phyloP scores from a whole-genome alignment of 2,329 filamentous ascomycete species.

The Periconia sp. region DNA sequence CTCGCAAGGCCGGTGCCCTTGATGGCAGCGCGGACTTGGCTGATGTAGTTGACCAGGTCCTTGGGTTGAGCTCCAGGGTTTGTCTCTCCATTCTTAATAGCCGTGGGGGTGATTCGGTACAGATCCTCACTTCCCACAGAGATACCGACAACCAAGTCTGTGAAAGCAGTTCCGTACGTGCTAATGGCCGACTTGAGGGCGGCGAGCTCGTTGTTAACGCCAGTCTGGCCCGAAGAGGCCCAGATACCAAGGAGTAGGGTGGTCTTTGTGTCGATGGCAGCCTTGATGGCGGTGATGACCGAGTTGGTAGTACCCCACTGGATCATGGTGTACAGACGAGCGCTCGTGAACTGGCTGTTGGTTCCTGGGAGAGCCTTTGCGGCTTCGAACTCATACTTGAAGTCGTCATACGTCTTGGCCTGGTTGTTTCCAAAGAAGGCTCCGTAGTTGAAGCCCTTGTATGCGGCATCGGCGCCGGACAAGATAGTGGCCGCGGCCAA shows the following conservation, averaged over 20 bases:
- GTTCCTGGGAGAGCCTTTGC: constrained; percentile 70
- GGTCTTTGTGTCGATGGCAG: constrained; percentile 81
- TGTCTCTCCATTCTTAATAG: constrained; percentile 64
- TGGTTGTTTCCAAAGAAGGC: constrained; percentile 65
- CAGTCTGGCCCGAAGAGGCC: constrained; percentile 68
- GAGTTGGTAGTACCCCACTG: constrained; percentile 70
- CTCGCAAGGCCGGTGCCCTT: constrained; percentile 64
- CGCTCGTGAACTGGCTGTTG: constrained; percentile 67
- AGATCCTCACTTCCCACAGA: constrained; percentile 85
- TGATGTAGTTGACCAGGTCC: constrained; percentile 72
- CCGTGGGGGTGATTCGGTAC: constrained; percentile 67
- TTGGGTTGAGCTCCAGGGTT: constrained; percentile 68
- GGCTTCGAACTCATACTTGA: constrained; percentile 71
- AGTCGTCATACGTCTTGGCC: constrained; percentile 68
- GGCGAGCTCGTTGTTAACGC: constrained; percentile 73
- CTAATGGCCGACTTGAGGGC: constrained; percentile 73
- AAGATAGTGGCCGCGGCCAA: constrained; percentile 47
- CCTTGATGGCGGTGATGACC: constrained; percentile 74
- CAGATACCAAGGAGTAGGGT: constrained; percentile 82
- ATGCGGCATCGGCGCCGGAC: constrained; percentile 45
- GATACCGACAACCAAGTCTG: constrained; percentile 75
- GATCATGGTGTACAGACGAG: constrained; percentile 77
- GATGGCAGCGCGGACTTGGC: constrained; percentile 68
- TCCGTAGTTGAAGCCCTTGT: constrained; percentile 75
- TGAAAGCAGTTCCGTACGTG: constrained; percentile 71